Conservation (phyloP, 306 rosid genomes). For the Rosa rugosa region DNA sequence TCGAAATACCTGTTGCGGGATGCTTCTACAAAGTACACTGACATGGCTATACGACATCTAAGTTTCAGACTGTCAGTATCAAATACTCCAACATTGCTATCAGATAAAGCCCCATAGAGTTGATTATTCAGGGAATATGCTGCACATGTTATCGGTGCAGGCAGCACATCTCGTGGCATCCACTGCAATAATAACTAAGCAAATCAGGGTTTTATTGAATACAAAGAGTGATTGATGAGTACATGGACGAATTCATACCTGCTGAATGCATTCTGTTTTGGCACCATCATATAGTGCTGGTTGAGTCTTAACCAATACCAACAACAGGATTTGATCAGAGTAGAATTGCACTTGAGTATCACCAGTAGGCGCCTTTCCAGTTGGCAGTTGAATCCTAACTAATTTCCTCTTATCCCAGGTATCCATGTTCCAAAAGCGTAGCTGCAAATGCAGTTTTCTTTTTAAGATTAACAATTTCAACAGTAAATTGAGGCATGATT, state of each 20-base stretch:
- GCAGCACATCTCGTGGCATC: conserved; percentile 57
- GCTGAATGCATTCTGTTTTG: conserved; percentile 45
- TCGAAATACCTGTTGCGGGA: conserved; percentile 21
- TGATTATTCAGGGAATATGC: conserved; percentile 56
- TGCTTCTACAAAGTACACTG: conserved; percentile 24
- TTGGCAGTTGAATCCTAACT: conserved; percentile 38
- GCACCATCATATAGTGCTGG: conserved; percentile 55
- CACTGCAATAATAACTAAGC: conserved; percentile 41
- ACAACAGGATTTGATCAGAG: conserved; percentile 46
- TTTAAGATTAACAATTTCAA: background rate
- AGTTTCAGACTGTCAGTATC: conserved; percentile 64
- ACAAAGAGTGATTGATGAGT: conserved; percentile 9
- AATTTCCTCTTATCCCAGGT: conserved; percentile 46
- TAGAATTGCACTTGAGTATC: conserved; percentile 66
- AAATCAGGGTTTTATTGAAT: background rate
- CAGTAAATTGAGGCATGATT: background rate
- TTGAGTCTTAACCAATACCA: conserved; percentile 46
- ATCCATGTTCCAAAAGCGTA: conserved; percentile 49
- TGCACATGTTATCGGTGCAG: conserved; percentile 57
- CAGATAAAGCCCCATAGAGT: conserved; percentile 50
- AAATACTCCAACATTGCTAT: conserved; percentile 61
- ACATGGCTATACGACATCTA: conserved; percentile 58
- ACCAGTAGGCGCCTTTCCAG: conserved; percentile 53
- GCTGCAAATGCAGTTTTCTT: conserved; percentile 31
- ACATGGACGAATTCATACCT: conserved; percentile 33